Conservation (phyloP, 441 rosid species). For the Kokia cookei region DNA sequence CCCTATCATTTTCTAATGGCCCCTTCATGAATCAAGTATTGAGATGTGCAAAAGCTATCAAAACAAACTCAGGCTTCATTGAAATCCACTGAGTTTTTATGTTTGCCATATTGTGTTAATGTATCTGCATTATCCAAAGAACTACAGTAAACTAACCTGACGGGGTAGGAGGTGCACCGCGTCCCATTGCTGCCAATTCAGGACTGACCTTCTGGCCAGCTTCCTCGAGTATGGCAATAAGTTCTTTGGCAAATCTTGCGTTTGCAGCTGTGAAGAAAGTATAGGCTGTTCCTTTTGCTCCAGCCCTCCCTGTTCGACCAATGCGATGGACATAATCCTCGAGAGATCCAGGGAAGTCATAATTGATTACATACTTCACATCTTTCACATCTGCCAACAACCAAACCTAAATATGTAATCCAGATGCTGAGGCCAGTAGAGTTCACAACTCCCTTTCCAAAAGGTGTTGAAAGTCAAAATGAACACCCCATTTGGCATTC, state of each 20-base stretch:
- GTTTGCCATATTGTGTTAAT: neutral
- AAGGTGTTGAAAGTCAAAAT: neutral
- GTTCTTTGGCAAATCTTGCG: slow-evolving; percentile 90
- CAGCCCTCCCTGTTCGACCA: slow-evolving; percentile 96
- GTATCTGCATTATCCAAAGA: neutral
- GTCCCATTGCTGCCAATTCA: slow-evolving; percentile 87
- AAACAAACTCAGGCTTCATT: neutral
- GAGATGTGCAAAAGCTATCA: neutral
- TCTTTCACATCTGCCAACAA: slow-evolving; percentile 81
- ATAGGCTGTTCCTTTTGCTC: slow-evolving; percentile 98
- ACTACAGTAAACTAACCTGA: slow-evolving; percentile 47
- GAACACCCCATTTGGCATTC: neutral
- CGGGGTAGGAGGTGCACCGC: slow-evolving; percentile 86
- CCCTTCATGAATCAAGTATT: neutral
- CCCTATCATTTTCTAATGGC: neutral
- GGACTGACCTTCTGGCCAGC: slow-evolving; percentile 93
- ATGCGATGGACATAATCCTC: slow-evolving; percentile 97
- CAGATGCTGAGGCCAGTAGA: neutral
- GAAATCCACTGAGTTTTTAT: neutral
- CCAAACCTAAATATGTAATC: slow-evolving; percentile 7
- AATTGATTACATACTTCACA: slow-evolving; percentile 83
- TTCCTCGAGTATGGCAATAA: slow-evolving; percentile 77
- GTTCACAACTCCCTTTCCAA: neutral
- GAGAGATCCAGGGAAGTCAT: slow-evolving; percentile 95
- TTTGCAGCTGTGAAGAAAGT: slow-evolving; percentile 93